Percentiles rank a stretch among this genome's conserved stretches.
Evolutionary conservation across 1,284 basidiomycete genomes (phyloP).

Genomic region (Somion occarium): DNA sequence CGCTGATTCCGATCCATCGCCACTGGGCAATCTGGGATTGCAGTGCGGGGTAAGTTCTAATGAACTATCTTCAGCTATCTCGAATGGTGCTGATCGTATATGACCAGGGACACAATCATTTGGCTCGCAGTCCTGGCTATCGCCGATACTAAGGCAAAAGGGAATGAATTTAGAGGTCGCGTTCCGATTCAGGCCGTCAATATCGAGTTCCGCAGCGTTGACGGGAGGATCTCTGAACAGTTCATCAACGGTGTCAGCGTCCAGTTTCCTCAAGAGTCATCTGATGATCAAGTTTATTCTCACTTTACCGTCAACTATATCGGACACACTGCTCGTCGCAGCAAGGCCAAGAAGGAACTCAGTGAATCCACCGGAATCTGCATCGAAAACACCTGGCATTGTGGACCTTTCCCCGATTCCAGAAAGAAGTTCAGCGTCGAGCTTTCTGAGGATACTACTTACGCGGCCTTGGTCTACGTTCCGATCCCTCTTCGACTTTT

Average conservation of each 20-base stretch:
- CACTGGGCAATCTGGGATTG: constrained; percentile 4
- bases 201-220: background rate
- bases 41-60: background rate
- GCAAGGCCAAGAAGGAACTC: background rate
- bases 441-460: background rate
- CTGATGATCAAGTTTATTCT: background rate
- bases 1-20: background rate
- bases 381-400: background rate
- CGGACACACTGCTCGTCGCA: background rate
- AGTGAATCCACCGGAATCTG: background rate
- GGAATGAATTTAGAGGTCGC: background rate
- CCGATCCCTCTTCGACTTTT: constrained; percentile 4
- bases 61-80: background rate
- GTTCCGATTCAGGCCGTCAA: background rate
- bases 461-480: background rate
- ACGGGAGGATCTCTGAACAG: background rate
- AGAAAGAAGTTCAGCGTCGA: background rate
- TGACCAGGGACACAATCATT: background rate
- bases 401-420: background rate
- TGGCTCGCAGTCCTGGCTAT: constrained; percentile 4
- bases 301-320: constrained; percentile 1
- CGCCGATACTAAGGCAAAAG: background rate
- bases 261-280: no score
- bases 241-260: background rate
- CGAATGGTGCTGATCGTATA: background rate